Base-by-base conservation (phyloP, 169 alveolate species). In the Cryptosporidium tyzzeri region DNA sequence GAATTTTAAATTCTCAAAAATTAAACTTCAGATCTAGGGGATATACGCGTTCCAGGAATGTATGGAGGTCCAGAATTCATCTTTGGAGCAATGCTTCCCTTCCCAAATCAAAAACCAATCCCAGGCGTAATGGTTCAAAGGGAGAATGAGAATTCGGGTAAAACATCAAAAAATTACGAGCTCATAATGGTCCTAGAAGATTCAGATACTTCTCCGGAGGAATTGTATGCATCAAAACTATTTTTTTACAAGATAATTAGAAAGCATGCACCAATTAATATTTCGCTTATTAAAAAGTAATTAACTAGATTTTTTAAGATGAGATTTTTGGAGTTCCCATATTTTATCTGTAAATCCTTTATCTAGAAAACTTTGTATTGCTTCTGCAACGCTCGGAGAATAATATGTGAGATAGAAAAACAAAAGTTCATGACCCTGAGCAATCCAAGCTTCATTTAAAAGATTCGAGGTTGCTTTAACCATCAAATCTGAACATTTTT, bases 11-110 rank as follows among this genome's bases (percentile, higher is more conserved):
- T 50, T 0, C 8, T 58, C 44, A 18, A 16, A 29, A 55, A 58
- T 59, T 26, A 74, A 55, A 23, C 16, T 35, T 33, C 31, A 80
- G 89, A 80, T 59, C 62, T 80, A 31, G 89, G 89, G 45, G 68
- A 65, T 80, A 80, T 80, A 80, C 73, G 59, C 31, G 74, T 80
- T 33, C 89, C 89, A 37, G 89, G 89, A 62, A 80, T 80, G 89
- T 80, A 80, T 67, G 89, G 89, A 10, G 89, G 89, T 1, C 80
- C 89, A n/a, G 89, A 65, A 16, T 80, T 80, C 70, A 70, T 80
- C 12, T 80, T 80, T 31, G 89, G 89, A 45, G 89, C 89, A 59
- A 80, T 80, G 89, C 45, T 65, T 33, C 80, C 89, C 33, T 80
- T 80, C 33, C 89, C 89, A 39, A 65, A 65, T 26, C 89, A 80